Evolutionary conservation across 306 rosid genomes (phyloP), one percentile per base, ranked within the genome.

Genomic region (Malus fusca): DNA sequence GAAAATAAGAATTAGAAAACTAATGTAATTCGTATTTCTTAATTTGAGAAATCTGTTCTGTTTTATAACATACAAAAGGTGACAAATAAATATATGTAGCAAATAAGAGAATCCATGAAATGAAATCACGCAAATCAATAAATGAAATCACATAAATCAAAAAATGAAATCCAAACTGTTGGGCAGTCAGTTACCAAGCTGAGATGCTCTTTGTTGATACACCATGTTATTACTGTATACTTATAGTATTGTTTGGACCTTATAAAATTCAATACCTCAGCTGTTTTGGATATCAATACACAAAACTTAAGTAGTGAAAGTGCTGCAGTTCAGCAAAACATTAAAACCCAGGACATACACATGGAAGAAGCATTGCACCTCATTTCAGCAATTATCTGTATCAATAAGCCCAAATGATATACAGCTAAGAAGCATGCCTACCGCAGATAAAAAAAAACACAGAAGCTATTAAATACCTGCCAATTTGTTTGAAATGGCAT

Each of bases 401-500:
- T 17, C 77, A 64, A 23, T 28, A 64, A 19, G 73, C 22, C 62
- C 7, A 66, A 31, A 73, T 44, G 69, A 28, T 56, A 40, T 56
- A 71, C n/a, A 46, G 28, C 61, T 52, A 35, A 51, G 65, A 10
- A 33, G 25, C 51, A 66, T 37, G 65, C 23, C 21, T 35, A 26
- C 37, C 4, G 14, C 28, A 31, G 44, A 15, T 15, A 6, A 63
- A 21, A 62, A 70, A 28, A 31, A 65, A 3, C 14, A 80, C 35
- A 21, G 31, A 31, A 65, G 31, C 48, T 6, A 13, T 31, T 74
- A 77, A 79, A 77, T 86, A 93, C 98, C 98, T 86, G 91, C 94
- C 96, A 90, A 75, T 77, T 83, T 56, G 91, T 77, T 78, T 83
- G 80, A 63, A 83, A 75, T 75, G 91, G 68, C 79, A 71, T 80